phyloP scores from a whole-genome alignment of 2,329 filamentous ascomycete genomes.

The Chaetomiaceae sp. region DNA sequence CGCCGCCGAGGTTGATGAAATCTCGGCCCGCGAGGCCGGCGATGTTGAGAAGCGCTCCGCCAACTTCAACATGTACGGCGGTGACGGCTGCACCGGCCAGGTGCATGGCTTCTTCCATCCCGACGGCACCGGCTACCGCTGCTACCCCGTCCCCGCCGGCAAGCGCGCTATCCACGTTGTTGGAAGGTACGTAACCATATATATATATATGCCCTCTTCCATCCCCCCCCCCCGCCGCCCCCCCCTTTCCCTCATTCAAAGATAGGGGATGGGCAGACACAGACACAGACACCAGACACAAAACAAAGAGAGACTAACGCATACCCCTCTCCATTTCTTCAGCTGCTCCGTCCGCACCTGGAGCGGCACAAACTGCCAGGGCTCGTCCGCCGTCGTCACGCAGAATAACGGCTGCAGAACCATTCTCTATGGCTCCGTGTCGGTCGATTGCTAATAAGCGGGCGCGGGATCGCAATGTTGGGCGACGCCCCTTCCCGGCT shows the following conservation, averaged over 20 bases:
- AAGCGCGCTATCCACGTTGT: background rate
- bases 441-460: background rate
- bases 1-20: background rate
- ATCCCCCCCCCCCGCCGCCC: no score
- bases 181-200: background rate
- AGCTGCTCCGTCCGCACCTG: background rate
- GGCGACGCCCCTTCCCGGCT: no score
- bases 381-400: background rate
- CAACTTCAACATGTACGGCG: background rate
- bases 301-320: background rate
- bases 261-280: background rate
- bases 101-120: background rate
- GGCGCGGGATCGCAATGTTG: background rate
- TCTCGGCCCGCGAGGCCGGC: background rate
- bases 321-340: background rate
- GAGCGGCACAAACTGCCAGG: background rate
- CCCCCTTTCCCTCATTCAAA: background rate
- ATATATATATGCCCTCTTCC: background rate
- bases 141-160: background rate
- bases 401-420: background rate
- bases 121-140: background rate
- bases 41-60: background rate
- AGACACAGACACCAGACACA: no score
- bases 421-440: background rate
- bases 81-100: background rate